Evolutionary conservation across 371 early-diverging fungal species (phyloP), one percentile per base, ranked within the genome.

Genomic region (Rhizomucor miehei): DNA sequence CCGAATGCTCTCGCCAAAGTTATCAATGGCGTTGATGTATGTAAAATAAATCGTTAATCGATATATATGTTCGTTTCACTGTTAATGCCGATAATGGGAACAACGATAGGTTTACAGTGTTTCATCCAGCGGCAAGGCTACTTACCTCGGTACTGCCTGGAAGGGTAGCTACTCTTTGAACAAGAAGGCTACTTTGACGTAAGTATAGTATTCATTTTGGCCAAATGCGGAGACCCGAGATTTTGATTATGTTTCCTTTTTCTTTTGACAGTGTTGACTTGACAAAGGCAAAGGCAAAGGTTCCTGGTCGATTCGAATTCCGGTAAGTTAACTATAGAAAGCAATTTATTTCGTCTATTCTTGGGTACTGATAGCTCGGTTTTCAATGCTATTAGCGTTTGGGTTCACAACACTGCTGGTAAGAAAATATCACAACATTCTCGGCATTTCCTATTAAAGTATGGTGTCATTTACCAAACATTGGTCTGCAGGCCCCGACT

Each of bases 251-350:
- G n/a, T n/a, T n/a, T n/a, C n/a, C n/a, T 16, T 17, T 37, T 12
- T 40, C 38, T 14, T 53, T 17, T 19, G 48, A 38, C 54, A 76
- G 77, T 54, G 73, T 76, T 47, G 63, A 76, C 52, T 48, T 76
- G 44, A 65, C 66, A 60, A 72, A 72, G 54, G 44, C 52, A 19
- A 60, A 55, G 16, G 52, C 65, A 49, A 69, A 77, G 59, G 57
- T 69, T 51, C 77, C 77, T 45, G 60, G 64, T 21, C 77, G 71
- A 57, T 77, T 70, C 49, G 71, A 71, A 65, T 63, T 77, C 71
- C 77, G 73, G 75, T 75, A 71, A 56, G 52, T 54, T 49, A 29
- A 29, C 29, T 8, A 36, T 53, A 39, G 35, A 9, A 35, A 45
- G 29, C 24, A 38, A 41, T 41, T 19, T 6, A 6, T 12, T 6